These are phyloP conservation scores for Yamadazyma epiphylla DNA, from an alignment of 1,139 yeast species.

Conservation along the genomic window DNA sequence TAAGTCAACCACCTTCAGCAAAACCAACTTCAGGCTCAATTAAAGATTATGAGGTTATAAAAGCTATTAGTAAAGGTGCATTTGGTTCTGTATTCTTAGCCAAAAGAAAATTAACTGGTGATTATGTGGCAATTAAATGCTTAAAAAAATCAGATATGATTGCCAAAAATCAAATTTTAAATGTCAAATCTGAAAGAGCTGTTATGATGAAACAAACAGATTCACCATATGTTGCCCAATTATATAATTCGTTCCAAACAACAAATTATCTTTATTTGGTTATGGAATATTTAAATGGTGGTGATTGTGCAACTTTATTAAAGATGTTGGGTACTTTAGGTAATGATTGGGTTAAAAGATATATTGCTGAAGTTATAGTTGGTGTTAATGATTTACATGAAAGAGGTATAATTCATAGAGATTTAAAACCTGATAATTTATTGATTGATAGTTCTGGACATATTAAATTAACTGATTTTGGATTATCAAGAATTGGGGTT, in stretches of 20 bases:
- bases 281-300: slow-evolving; percentile 96
- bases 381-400: slow-evolving; percentile 88
- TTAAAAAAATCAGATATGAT: slow-evolving; percentile 93
- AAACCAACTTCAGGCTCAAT: slow-evolving; percentile 63
- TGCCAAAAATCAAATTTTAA: slow-evolving; percentile 92
- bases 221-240: slow-evolving; percentile 88
- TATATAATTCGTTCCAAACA: slow-evolving; percentile 86
- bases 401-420: slow-evolving; percentile 90
- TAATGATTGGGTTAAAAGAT: slow-evolving; percentile 82
- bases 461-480: slow-evolving; percentile 90
- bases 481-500: slow-evolving; percentile 85
- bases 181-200: slow-evolving; percentile 92
- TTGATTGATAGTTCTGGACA: slow-evolving; percentile 86
- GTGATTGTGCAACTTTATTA: slow-evolving; percentile 87
- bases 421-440: slow-evolving; percentile 90
- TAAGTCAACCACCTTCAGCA: slow-evolving; percentile 53
- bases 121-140: slow-evolving; percentile 94
- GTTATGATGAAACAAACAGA: slow-evolving; percentile 97
- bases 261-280: slow-evolving; percentile 84
- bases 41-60: slow-evolving; percentile 82
- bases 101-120: slow-evolving; percentile 81
- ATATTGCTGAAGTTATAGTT: slow-evolving; percentile 84
- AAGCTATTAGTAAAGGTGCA: slow-evolving; percentile 96
- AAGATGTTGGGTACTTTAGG: slow-evolving; percentile 79
- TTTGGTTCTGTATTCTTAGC: slow-evolving; percentile 94